phyloP scores from a whole-genome alignment of 2,329 filamentous ascomycete genomes.

The Monosporascus cannonballus region DNA sequence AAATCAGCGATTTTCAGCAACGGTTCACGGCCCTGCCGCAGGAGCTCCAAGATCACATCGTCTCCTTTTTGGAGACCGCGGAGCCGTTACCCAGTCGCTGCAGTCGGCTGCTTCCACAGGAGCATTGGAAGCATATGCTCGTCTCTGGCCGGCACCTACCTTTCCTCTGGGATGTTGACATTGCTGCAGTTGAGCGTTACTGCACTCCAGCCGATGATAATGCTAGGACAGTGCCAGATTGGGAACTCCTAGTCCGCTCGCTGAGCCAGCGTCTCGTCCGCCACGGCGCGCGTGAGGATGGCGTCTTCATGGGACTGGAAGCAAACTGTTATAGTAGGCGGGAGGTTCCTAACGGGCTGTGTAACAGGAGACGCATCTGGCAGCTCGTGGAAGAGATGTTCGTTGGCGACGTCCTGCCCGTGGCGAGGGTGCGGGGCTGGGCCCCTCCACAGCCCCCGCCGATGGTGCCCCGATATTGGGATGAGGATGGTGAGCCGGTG shows the following conservation, averaged over 20 bases:
- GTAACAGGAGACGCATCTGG: conserved; percentile 16
- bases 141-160: conserved; percentile 8
- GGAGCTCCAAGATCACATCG: conserved; percentile 7
- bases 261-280: conserved; percentile 10
- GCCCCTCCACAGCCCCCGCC: neutral
- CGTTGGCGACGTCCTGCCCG: conserved; percentile 13
- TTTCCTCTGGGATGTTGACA: conserved; percentile 13
- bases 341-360: conserved; percentile 7
- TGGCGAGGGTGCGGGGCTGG: neutral
- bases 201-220: neutral
- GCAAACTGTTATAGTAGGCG: too few relatives aligned
- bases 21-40: conserved; percentile 7
- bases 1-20: conserved; percentile 2
- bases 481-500: conserved; percentile 6
- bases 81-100: conserved; percentile 6
- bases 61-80: neutral
- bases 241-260: conserved; percentile 14
- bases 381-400: conserved; percentile 16
- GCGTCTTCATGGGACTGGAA: neutral
- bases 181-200: conserved; percentile 1
- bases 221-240: conserved; percentile 6
- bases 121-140: conserved; percentile 13
- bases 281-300: conserved; percentile 4
- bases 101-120: conserved; percentile 11
- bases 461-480: conserved; percentile 15